A percentile compares a stretch with the other conserved stretches of the same genome.
Conservation (phyloP, 306 rosid species). For the Malus fusca region DNA sequence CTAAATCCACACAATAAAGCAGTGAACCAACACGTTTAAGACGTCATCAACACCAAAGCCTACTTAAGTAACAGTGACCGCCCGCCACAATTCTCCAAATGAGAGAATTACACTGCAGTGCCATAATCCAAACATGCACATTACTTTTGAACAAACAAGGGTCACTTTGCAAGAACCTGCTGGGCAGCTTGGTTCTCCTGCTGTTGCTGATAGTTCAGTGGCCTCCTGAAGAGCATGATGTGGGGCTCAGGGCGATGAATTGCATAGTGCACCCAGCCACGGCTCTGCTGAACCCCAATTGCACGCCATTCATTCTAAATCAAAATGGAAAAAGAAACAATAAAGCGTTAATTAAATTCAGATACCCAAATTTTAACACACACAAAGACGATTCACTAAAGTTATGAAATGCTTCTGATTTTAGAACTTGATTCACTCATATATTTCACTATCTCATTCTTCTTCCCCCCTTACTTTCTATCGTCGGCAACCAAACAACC, state of each 20-base stretch:
- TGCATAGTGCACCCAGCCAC: conserved; percentile 96
- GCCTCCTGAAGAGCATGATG: conserved; percentile 98
- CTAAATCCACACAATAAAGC: neutral
- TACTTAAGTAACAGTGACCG: neutral
- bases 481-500: neutral
- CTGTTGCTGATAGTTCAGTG: conserved; percentile 79
- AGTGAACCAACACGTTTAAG: conserved; percentile 15
- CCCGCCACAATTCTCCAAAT: conserved; percentile 34
- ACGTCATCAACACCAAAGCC: neutral
- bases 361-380: neutral
- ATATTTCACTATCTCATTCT: neutral
- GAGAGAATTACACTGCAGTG: conserved; percentile 34
- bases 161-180: conserved; percentile 54
- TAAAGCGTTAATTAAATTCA: neutral
- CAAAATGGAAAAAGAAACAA: neutral
- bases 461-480: neutral
- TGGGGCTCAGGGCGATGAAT: conserved; percentile 96
- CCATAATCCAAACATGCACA: conserved; percentile 12
- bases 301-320: conserved; percentile 88
- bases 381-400: too few relatives aligned
- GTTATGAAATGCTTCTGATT: neutral
- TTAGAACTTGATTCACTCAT: neutral
- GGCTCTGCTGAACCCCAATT: conserved; percentile 95
- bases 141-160: conserved; percentile 1
- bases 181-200: conserved; percentile 75